Base-by-base conservation (phyloP, 164 flowering plant species). In the Kingdonia uniflora region DNA sequence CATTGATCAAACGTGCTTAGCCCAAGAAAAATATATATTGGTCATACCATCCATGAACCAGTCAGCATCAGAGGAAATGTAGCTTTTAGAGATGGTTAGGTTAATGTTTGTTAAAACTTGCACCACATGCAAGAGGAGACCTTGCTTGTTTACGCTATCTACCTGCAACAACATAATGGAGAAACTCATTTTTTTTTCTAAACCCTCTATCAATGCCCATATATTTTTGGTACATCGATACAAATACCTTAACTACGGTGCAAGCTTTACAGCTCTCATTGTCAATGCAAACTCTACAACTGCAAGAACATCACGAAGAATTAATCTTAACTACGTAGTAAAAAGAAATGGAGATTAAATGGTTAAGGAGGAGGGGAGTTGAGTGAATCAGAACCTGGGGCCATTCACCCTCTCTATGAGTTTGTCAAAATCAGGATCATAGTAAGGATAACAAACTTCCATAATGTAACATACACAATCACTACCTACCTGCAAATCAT, bases 31-130 rank as follows among this genome's bases (percentile, higher is more conserved):
- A n/a, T n/a, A n/a, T n/a, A n/a, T n/a, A 6, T 6, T 6, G 45
- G 19, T 19, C 44, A 25, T 66, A 86, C 95, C 95, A 62, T 83
- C 86, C 95, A 86, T 83, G 71, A 83, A 81, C 86, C 88, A 86
- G 37, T 71, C 80, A 2, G 74, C 95, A 59, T 86, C 95, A 56
- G 76, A 81, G 25, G 91, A 87, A 56, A 87, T 74, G 69, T 81
- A 84, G 67, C 78, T 61, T 52, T 81, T 87, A 2, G 68, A 45
- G 52, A 84, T 87, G 42, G 54, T 58, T 22, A 87, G 76, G 42
- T 87, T 71, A 66, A 81, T 42, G 51, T 87, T 88, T 12, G 88
- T 74, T 41, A 87, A 66, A 2, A 77, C 71, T 62, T 87, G 85
- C 48, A 84, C 88, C 48, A 81, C 78, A 61, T 76, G 74, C 55